phyloP scores from a whole-genome alignment of 352 stramenopile species.

The Poterioochromonas sp. region DNA sequence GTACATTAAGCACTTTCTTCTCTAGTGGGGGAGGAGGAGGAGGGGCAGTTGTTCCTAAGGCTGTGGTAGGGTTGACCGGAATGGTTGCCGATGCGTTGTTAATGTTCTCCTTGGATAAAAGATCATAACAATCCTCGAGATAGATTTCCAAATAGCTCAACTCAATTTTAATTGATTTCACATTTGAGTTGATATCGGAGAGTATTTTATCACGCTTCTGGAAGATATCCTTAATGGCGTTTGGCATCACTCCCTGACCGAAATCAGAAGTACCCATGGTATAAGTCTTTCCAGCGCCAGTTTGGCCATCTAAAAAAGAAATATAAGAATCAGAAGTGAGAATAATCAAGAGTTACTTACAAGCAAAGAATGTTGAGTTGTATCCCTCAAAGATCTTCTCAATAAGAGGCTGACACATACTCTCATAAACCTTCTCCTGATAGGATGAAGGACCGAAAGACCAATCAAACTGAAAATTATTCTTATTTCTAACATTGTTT shows the following conservation, averaged over 20 bases:
- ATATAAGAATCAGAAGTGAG: slow-evolving; percentile 15
- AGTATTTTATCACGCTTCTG: neutral
- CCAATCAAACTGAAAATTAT: slow-evolving; percentile 68
- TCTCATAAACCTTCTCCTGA: slow-evolving; percentile 74
- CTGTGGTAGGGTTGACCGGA: too few species aligned
- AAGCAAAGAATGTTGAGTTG: slow-evolving; percentile 35
- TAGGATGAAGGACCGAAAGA: slow-evolving; percentile 67
- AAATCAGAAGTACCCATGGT: slow-evolving; percentile 61
- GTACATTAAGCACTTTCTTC: slow-evolving; percentile 37
- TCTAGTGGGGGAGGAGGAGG: too few species aligned
- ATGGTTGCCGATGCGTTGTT: too few species aligned
- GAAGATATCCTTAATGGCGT: slow-evolving; percentile 8
- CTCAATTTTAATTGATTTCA: neutral
- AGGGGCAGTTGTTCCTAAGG: too few species aligned
- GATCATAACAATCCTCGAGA: neutral
- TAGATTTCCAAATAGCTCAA: slow-evolving; percentile 9
- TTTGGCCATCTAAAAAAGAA: slow-evolving; percentile 71
- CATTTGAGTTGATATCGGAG: neutral
- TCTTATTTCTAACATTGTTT: neutral
- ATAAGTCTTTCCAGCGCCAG: slow-evolving; percentile 71
- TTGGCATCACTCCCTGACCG: neutral
- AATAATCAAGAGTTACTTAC: slow-evolving; percentile 22
- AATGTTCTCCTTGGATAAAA: slow-evolving; percentile 25
- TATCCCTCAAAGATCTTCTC: slow-evolving; percentile 24
- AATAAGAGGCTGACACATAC: slow-evolving; percentile 57